Evolutionary conservation across 2,329 filamentous ascomycete species (phyloP).

Genomic region (Rutstroemia sp.): DNA sequence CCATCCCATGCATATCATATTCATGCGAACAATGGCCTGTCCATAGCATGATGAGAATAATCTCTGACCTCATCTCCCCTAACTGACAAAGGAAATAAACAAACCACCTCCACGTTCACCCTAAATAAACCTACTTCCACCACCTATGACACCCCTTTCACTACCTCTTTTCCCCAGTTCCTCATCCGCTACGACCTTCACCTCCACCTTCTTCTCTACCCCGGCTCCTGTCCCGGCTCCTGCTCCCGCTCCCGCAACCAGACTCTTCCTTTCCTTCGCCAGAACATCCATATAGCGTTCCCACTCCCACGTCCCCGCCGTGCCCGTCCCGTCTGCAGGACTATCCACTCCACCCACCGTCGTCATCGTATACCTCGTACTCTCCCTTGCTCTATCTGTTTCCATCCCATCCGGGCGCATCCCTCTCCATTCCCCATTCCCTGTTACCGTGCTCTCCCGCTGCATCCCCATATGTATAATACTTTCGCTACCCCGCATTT

Average conservation of each 20-base stretch:
- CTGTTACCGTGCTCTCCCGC: neutral
- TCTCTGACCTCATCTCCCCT: too few species aligned
- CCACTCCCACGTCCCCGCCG: constrained; percentile 2
- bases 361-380: neutral
- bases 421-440: constrained; percentile 2
- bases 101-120: too few species aligned
- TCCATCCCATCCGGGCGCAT: neutral
- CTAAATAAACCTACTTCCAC: neutral
- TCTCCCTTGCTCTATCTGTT: neutral
- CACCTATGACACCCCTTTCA: neutral
- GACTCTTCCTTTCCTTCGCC: neutral
- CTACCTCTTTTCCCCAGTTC: neutral
- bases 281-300: constrained; percentile 1
- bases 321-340: neutral
- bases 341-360: neutral
- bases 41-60: too few species aligned
- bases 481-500: constrained; percentile 1
- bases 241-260: neutral
- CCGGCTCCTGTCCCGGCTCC: neutral
- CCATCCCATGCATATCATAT: too few species aligned
- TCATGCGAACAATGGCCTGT: too few species aligned
- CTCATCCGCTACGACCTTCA: neutral
- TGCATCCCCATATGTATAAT: constrained; percentile 1
- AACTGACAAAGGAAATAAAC: too few species aligned
- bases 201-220: neutral